Percentiles rank a stretch among this genome's conserved stretches.
Conservation (phyloP, 495 filamentous ascomycete genomes). For the Aeminium ludgeri region DNA sequence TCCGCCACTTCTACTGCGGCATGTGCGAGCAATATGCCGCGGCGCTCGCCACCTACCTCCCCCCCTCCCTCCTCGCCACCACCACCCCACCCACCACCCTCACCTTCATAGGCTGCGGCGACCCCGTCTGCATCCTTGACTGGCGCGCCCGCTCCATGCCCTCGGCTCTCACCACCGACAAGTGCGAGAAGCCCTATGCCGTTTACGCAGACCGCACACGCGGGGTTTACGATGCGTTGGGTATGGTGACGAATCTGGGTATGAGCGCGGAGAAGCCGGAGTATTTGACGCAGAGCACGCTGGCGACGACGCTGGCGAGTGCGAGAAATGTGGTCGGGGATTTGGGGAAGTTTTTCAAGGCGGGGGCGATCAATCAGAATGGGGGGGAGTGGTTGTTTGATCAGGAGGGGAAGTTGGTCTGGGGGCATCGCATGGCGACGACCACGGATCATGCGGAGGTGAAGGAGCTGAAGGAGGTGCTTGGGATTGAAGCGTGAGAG, state of each 20-base stretch:
- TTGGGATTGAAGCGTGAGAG: constrained; percentile 26
- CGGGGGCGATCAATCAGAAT: constrained; percentile 50
- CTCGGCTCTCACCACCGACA: neutral
- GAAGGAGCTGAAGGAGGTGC: constrained; percentile 38
- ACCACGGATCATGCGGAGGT: constrained; percentile 67
- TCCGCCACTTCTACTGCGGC: constrained; percentile 19
- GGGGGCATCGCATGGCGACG: constrained; percentile 70
- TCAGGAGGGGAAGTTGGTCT: constrained; percentile 39
- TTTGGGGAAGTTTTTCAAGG: constrained; percentile 40
- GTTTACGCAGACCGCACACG: constrained; percentile 63
- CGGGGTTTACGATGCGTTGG: constrained; percentile 50
- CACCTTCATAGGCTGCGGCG: constrained; percentile 18
- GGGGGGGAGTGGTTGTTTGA: constrained; percentile 78
- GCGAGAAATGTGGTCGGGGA: constrained; percentile 41
- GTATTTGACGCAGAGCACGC: constrained; percentile 38
- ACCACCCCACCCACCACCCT: constrained; percentile 7
- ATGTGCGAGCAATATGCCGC: constrained; percentile 17
- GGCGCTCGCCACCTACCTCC: constrained; percentile 7
- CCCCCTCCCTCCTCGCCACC: constrained; percentile 2
- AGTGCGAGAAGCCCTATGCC: constrained; percentile 36
- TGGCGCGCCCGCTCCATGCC: constrained; percentile 26
- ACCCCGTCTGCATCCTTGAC: constrained; percentile 6
- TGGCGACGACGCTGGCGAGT: constrained; percentile 12
- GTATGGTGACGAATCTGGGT: constrained; percentile 45
- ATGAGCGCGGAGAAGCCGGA: constrained; percentile 41